These are phyloP conservation scores for Alternaria ventricosa DNA, from an alignment of 2,329 filamentous ascomycete species.

Conservation along the genomic window DNA sequence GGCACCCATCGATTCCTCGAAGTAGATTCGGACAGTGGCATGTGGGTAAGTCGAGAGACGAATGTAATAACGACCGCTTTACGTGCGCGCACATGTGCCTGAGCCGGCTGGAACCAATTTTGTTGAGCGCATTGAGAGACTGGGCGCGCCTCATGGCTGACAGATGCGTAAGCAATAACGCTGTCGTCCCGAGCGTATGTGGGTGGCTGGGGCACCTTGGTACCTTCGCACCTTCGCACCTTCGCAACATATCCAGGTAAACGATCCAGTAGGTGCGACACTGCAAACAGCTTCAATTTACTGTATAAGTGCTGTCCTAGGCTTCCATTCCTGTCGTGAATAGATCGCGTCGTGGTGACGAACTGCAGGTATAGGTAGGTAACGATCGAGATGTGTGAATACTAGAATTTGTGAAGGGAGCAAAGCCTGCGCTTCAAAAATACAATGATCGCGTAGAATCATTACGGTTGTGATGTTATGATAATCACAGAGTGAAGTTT, in stretches of 20 bases:
- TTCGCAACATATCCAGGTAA: not conserved
- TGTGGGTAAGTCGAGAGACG: not conserved
- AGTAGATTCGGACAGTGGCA: not conserved
- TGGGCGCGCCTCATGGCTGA: not conserved
- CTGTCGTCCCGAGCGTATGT: not conserved
- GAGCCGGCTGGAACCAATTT: not conserved
- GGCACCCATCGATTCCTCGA: not conserved
- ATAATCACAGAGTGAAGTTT: not conserved
- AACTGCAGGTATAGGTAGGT: not conserved
- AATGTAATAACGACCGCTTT: not conserved
- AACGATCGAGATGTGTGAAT: not conserved
- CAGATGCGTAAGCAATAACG: not conserved
- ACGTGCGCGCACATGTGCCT: not conserved
- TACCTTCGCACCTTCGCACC: not conserved
- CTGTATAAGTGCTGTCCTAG: not conserved
- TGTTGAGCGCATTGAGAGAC: not conserved
- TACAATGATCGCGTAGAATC: not conserved
- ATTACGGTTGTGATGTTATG: not conserved
- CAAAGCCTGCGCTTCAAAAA: not conserved
- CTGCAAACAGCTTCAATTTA: not conserved
- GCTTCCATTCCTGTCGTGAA: not conserved
- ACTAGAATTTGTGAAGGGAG: not conserved
- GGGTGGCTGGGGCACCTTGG: not conserved
- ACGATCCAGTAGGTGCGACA: not conserved
- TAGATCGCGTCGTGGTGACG: not conserved